Evolutionary conservation across 2,329 filamentous ascomycete species (phyloP).

Genomic region (Cladophialophora exuberans): DNA sequence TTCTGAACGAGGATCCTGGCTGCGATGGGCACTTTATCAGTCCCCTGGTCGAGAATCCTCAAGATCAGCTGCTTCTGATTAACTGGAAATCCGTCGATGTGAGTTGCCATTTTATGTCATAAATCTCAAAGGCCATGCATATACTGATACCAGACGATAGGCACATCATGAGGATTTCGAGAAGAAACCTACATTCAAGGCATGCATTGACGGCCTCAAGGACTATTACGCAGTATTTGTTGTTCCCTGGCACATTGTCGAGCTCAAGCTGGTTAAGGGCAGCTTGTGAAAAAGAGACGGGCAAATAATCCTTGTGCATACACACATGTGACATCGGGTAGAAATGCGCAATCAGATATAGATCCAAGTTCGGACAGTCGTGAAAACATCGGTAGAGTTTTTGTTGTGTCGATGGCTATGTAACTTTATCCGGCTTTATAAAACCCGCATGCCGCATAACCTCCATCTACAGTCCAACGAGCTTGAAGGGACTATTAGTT

Average conservation of each 20-base stretch:
- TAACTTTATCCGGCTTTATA: conserved; percentile 17
- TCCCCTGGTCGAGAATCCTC: conserved; percentile 17
- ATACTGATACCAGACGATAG: too few relatives aligned
- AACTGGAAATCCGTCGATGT: conserved; percentile 25
- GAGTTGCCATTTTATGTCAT: too few relatives aligned
- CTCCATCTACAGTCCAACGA: conserved; percentile 23
- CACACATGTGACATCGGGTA: too few relatives aligned
- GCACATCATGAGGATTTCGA: conserved; percentile 26
- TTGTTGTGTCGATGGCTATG: too few relatives aligned
- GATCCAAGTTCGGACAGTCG: too few relatives aligned
- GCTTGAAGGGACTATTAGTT: too few relatives aligned
- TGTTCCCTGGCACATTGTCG: conserved; percentile 22
- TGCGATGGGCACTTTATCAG: conserved; percentile 22
- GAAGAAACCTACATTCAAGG: conserved; percentile 17
- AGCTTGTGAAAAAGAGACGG: neutral
- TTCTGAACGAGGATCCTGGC: conserved; percentile 16
- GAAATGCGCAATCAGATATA: too few relatives aligned
- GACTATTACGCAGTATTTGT: conserved; percentile 24
- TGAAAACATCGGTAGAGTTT: neutral
- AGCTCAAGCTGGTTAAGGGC: conserved; percentile 9
- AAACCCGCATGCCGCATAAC: conserved; percentile 22
- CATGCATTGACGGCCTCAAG: conserved; percentile 22
- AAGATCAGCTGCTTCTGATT: conserved; percentile 22
- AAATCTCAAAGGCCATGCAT: too few relatives aligned
- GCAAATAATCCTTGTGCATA: too few relatives aligned